Percentiles rank a stretch among this genome's conserved stretches.
Conservation (phyloP, 139 green algal species). For the Picochlorum sp. region DNA sequence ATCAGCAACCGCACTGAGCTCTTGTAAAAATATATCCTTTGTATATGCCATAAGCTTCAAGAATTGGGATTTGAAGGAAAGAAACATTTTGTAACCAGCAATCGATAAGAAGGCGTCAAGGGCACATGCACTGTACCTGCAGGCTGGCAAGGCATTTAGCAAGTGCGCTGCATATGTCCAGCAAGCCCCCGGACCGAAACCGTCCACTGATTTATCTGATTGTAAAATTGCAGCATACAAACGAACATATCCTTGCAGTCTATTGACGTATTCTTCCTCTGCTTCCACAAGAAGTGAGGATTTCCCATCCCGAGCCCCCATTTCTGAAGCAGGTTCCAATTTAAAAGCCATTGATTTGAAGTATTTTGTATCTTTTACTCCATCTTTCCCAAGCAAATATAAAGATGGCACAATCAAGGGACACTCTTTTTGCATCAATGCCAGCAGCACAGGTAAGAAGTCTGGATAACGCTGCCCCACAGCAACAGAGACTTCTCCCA, state of each 20-base stretch:
- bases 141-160: constrained; percentile 51
- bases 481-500: constrained; percentile 49
- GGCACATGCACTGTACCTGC: constrained; percentile 41
- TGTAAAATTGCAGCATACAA: constrained; percentile 58
- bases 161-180: constrained; percentile 44
- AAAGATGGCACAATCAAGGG: constrained; percentile 31
- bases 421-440: constrained; percentile 38
- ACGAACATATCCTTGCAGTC: constrained; percentile 38
- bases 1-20: too few relatives aligned
- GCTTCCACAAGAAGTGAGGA: constrained; percentile 9
- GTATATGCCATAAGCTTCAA: constrained; percentile 24
- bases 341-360: constrained; percentile 29
- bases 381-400: constrained; percentile 16
- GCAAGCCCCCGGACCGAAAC: constrained; percentile 30
- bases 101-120: constrained; percentile 46
- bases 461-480: constrained; percentile 32
- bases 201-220: constrained; percentile 31
- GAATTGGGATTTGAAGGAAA: too few relatives aligned
- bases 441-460: constrained; percentile 35
- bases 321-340: constrained; percentile 2
- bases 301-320: constrained; percentile 9
- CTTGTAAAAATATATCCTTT: too few relatives aligned
- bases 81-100: constrained; percentile 47
- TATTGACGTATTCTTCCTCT: constrained; percentile 29
- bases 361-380: constrained; percentile 12